phyloP scores from a whole-genome alignment of 768 basidiomycete species.

The Xerocomus spinulosus region DNA sequence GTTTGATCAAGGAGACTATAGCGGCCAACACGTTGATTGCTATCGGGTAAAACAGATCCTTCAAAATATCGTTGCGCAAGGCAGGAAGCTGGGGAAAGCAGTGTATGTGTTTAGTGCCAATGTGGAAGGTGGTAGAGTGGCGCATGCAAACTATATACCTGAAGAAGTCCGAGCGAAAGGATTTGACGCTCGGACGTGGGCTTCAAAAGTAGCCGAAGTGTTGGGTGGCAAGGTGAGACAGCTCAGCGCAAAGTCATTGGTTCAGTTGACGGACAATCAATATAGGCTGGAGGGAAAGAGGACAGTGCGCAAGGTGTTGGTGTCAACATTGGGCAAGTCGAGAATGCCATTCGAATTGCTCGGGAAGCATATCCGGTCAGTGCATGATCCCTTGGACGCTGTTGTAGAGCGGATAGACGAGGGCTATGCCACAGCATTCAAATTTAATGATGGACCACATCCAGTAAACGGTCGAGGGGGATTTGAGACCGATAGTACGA shows the following conservation, averaged over 20 bases:
- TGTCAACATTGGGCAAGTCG: conserved; percentile 51
- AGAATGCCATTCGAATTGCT: conserved; percentile 64
- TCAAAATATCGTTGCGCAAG: conserved; percentile 68
- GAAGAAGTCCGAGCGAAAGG: conserved; percentile 57
- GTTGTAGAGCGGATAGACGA: not conserved
- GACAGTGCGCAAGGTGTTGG: conserved; percentile 92
- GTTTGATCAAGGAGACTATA: not conserved
- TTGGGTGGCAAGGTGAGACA: conserved; percentile 84
- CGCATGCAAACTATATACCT: conserved; percentile 82
- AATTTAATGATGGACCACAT: too few relatives aligned
- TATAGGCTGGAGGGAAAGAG: conserved; percentile 90
- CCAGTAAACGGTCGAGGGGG: not conserved
- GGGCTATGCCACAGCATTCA: not conserved
- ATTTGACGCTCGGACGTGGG: conserved; percentile 87
- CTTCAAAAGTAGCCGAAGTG: conserved; percentile 66
- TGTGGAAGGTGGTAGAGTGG: conserved; percentile 62
- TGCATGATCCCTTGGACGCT: conserved; percentile 11
- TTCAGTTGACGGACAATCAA: conserved; percentile 7
- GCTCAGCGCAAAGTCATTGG: conserved; percentile 6
- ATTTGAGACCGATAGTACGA: not conserved
- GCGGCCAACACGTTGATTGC: not conserved
- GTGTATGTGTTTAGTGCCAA: conserved; percentile 88
- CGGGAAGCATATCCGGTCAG: conserved; percentile 33
- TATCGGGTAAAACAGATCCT: conserved; percentile 47
- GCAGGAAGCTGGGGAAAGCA: conserved; percentile 77